phyloP scores from a whole-genome alignment of 2,329 filamentous ascomycete genomes.

The Trichoderma atroviride region DNA sequence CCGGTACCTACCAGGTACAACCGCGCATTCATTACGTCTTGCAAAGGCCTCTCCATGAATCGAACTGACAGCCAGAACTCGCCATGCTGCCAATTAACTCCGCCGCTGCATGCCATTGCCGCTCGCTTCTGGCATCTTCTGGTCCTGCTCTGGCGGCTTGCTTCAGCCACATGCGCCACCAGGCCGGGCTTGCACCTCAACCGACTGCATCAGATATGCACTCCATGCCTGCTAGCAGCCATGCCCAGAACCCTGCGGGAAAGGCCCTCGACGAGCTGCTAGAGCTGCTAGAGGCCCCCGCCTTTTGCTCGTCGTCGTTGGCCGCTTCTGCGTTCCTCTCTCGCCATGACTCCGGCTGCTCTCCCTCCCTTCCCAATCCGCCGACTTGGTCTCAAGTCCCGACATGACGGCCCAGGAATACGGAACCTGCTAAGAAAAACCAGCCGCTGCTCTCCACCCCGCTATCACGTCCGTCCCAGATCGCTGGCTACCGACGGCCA shows the following conservation, averaged over 20 bases:
- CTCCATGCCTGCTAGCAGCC: neutral
- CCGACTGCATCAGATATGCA: neutral
- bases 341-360: neutral
- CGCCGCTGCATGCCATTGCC: neutral
- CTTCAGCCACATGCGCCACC: neutral
- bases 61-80: neutral
- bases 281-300: neutral
- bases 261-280: neutral
- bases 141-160: neutral
- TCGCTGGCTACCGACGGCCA: slow-evolving; percentile 23
- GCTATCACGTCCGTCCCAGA: slow-evolving; percentile 5
- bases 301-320: neutral
- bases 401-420: slow-evolving; percentile 25
- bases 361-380: neutral
- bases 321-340: neutral
- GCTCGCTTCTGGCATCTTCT: neutral
- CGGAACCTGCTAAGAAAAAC: slow-evolving; percentile 5
- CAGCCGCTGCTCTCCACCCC: slow-evolving; percentile 23
- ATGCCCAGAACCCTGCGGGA: neutral
- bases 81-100: neutral
- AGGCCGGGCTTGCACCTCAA: neutral
- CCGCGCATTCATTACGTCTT: neutral
- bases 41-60: neutral
- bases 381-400: slow-evolving; percentile 9
- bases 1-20: neutral